These are phyloP conservation scores for Gyromitra esculenta DNA, from an alignment of 2,329 filamentous ascomycete species.

Conservation along the genomic window DNA sequence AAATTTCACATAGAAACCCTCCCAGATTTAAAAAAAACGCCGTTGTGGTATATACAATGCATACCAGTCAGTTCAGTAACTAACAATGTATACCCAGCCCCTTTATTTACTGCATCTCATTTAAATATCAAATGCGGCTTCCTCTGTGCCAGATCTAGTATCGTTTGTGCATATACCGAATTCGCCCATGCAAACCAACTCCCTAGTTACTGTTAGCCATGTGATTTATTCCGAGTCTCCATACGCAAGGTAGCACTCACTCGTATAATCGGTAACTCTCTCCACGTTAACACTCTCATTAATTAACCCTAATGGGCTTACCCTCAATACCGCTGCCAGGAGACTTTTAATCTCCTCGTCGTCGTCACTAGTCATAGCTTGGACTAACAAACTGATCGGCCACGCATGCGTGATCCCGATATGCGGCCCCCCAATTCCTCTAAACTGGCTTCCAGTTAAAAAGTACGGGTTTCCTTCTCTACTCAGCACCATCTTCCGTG, in stretches of 20 bases:
- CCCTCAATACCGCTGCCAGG: constrained; percentile 77
- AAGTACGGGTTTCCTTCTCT: constrained; percentile 88
- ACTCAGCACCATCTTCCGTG: constrained; percentile 80
- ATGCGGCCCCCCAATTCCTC: constrained; percentile 83
- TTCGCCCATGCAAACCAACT: constrained; percentile 99
- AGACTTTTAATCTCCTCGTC: constrained; percentile 82
- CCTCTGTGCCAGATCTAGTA: constrained; percentile 85
- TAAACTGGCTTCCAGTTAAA: constrained; percentile 77
- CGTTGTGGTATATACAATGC: constrained; percentile 18
- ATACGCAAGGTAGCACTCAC: constrained; percentile 62
- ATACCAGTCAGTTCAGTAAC: neutral
- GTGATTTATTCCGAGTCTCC: neutral
- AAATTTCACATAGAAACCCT: neutral
- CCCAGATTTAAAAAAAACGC: neutral
- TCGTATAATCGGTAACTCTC: constrained; percentile 74
- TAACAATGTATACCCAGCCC: constrained; percentile 1
- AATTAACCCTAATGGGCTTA: constrained; percentile 79
- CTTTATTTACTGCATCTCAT: neutral
- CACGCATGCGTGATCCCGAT: constrained; percentile 91
- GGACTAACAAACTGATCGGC: constrained; percentile 94
- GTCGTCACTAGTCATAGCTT: constrained; percentile 86
- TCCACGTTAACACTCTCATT: constrained; percentile 94
- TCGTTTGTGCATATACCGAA: constrained; percentile 91
- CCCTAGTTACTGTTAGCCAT: constrained; percentile 61
- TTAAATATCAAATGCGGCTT: constrained; percentile 86